phyloP scores from a whole-genome alignment of 768 basidiomycete genomes.

The Agrocybe praecox region DNA sequence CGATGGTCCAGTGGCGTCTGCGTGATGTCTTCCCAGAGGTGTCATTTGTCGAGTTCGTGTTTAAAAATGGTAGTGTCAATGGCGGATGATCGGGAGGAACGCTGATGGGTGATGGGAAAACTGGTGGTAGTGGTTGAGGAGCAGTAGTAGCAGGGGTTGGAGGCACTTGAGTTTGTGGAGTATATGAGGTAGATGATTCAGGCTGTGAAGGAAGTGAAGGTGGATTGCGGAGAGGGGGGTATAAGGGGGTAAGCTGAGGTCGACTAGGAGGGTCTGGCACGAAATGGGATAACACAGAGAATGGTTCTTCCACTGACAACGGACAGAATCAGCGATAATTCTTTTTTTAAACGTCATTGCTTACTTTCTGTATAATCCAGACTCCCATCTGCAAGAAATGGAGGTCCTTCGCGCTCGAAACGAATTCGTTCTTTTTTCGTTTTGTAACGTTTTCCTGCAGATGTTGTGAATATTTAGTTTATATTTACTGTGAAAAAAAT shows the following conservation, averaged over 20 bases:
- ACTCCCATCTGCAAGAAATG: slow-evolving; percentile 74
- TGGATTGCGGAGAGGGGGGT: slow-evolving; percentile 40
- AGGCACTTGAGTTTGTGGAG: slow-evolving; percentile 28
- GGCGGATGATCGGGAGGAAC: slow-evolving; percentile 25
- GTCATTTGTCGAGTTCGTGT: slow-evolving; percentile 1
- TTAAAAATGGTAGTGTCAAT: slow-evolving; percentile 20
- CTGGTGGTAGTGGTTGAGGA: slow-evolving; percentile 9
- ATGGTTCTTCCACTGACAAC: slow-evolving; percentile 74
- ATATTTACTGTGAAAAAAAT: background rate
- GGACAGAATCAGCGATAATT: slow-evolving; percentile 8
- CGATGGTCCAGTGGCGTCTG: slow-evolving; percentile 64
- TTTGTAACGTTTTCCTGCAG: slow-evolving; percentile 70
- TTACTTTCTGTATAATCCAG: slow-evolving; percentile 72
- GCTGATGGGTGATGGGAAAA: slow-evolving; percentile 27
- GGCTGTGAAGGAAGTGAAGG: slow-evolving; percentile 12
- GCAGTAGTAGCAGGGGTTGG: slow-evolving; percentile 15
- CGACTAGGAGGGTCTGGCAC: slow-evolving; percentile 59
- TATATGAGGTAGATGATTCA: slow-evolving; percentile 16
- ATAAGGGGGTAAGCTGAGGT: slow-evolving; percentile 61
- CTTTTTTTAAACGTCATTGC: slow-evolving; percentile 22
- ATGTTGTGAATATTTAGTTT: background rate
- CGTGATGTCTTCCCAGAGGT: slow-evolving; percentile 24
- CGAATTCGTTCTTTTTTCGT: slow-evolving; percentile 81
- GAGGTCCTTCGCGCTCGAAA: slow-evolving; percentile 79
- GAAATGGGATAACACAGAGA: slow-evolving; percentile 63